Percentiles rank a stretch among this genome's conserved stretches.
Evolutionary conservation across 2,329 filamentous ascomycete genomes (phyloP).

Genomic region (Bipolaris oryzae): DNA sequence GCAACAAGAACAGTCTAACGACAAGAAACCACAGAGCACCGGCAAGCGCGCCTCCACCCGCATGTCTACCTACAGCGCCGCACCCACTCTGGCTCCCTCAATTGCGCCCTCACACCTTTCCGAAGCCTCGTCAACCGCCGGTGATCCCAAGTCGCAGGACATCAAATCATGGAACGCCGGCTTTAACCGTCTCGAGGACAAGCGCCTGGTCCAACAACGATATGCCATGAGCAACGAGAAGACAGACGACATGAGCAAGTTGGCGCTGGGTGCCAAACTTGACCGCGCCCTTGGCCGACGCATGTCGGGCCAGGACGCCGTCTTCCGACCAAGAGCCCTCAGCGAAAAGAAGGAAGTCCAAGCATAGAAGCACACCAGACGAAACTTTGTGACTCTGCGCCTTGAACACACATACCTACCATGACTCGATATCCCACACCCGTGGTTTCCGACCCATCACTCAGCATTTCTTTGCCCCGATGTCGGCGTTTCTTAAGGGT

Average conservation of each 20-base stretch:
- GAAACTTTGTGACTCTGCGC: not conserved
- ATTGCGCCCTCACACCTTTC: conserved; percentile 54
- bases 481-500: no score
- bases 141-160: conserved; percentile 62
- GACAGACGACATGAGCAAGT: conserved; percentile 79
- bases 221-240: conserved; percentile 81
- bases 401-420: not conserved
- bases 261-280: conserved; percentile 87
- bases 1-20: conserved; percentile 34
- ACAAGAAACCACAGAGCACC: conserved; percentile 36
- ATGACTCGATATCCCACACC: no score
- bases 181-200: conserved; percentile 88
- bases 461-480: no score
- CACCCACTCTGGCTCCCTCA: conserved; percentile 58
- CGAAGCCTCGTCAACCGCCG: conserved; percentile 40
- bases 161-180: conserved; percentile 79
- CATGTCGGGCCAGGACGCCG: conserved; percentile 88
- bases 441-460: no score
- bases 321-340: conserved; percentile 66
- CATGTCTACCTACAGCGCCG: conserved; percentile 58
- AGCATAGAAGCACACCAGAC: conserved; percentile 23
- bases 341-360: conserved; percentile 45
- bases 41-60: conserved; percentile 51
- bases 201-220: conserved; percentile 80
- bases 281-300: conserved; percentile 84